These are phyloP conservation scores for Galerina sulciceps DNA, from an alignment of 768 basidiomycete genomes.

Conservation along the genomic window DNA sequence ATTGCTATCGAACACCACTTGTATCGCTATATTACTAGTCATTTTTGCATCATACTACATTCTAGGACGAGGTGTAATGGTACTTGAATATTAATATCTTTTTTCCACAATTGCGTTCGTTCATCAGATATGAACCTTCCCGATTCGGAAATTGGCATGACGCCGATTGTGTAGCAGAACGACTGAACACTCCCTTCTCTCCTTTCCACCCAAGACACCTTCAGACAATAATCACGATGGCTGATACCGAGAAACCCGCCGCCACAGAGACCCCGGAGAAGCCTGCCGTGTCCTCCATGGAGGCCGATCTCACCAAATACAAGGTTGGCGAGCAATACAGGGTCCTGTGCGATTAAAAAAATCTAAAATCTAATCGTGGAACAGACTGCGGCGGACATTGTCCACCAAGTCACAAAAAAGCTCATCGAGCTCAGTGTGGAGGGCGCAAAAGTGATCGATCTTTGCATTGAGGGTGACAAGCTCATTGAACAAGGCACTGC, in stretches of 20 bases:
- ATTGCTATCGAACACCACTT: slow-evolving; percentile 7
- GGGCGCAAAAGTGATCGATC: slow-evolving; percentile 87
- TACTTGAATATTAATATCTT: not conserved
- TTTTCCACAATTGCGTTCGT: not conserved
- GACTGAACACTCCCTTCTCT: not conserved
- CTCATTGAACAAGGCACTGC: slow-evolving; percentile 86
- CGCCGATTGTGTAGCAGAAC: slow-evolving; percentile 11
- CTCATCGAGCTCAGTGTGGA: slow-evolving; percentile 77
- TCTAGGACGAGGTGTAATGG: not conserved
- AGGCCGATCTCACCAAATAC: slow-evolving; percentile 85
- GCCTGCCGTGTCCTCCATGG: slow-evolving; percentile 59
- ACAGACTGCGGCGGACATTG: slow-evolving; percentile 91
- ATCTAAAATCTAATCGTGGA: slow-evolving; percentile 26
- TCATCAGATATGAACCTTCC: slow-evolving; percentile 15
- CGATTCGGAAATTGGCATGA: slow-evolving; percentile 25
- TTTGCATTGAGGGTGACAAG: slow-evolving; percentile 93
- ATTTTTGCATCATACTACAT: not conserved
- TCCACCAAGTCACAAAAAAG: slow-evolving; percentile 82
- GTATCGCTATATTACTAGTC: not conserved
- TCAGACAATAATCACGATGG: slow-evolving; percentile 45
- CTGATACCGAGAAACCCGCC: slow-evolving; percentile 58
- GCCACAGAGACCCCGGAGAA: slow-evolving; percentile 41
- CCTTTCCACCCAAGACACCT: slow-evolving; percentile 2
- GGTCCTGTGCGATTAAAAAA: slow-evolving; percentile 13
- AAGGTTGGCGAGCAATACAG: slow-evolving; percentile 55